Conservation (phyloP, 495 filamentous ascomycete species). For the Hyaloscypha bicolor region DNA sequence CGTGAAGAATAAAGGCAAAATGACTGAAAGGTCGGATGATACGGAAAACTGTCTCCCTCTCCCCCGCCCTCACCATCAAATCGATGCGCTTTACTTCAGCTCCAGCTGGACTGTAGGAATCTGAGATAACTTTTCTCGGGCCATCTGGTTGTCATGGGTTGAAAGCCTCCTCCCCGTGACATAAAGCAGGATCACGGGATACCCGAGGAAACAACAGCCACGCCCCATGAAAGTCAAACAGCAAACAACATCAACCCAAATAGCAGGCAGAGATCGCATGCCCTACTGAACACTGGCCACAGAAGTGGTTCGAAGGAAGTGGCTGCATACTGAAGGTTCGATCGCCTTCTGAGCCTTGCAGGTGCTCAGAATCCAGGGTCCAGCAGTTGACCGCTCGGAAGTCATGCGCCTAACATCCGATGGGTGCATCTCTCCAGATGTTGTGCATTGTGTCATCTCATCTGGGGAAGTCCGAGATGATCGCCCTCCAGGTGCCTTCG, state of each 20-base stretch:
- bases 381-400: background rate
- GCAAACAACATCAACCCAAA: background rate
- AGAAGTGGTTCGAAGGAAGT: background rate
- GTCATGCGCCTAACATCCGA: background rate
- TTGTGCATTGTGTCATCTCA: background rate
- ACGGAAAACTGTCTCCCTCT: too few species aligned
- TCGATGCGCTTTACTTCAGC: too few species aligned
- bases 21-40: too few species aligned
- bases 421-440: background rate
- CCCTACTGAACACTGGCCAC: background rate
- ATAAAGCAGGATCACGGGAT: background rate
- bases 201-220: background rate
- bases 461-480: background rate
- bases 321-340: background rate
- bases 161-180: background rate
- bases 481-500: background rate
- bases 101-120: too few species aligned
- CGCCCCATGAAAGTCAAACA: background rate
- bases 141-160: too few species aligned
- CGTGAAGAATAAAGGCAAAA: conserved; percentile 4
- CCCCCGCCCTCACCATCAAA: too few species aligned
- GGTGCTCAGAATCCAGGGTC: background rate
- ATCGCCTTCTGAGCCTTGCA: background rate
- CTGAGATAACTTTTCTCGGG: too few species aligned
- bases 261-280: background rate